Evolutionary conservation across 2,329 filamentous ascomycete species (phyloP).

Genomic region (Herpomyces periplanetae): DNA sequence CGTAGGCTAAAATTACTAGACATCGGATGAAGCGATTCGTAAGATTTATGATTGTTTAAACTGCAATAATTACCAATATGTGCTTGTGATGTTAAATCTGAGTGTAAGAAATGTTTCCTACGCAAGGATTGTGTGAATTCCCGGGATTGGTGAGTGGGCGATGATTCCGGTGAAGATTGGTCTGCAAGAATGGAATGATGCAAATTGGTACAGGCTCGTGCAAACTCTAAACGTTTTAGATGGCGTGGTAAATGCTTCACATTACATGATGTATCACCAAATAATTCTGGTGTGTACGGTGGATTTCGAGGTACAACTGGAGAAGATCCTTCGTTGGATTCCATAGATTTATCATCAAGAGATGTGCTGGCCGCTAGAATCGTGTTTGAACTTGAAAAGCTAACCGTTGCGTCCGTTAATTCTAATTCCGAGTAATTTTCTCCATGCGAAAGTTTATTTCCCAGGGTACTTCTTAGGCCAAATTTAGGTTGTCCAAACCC

Average conservation of each 20-base stretch:
- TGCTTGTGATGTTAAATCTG: conserved; percentile 21
- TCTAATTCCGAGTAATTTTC: too few species aligned
- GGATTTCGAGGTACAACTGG: too few species aligned
- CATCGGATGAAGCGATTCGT: conserved; percentile 17
- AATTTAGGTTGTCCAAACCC: too few species aligned
- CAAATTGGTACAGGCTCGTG: conserved; percentile 58
- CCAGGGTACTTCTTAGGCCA: too few species aligned
- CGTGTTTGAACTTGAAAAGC: too few species aligned
- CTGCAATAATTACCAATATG: conserved; percentile 3
- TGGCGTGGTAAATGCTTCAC: conserved; percentile 48
- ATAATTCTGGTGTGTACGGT: too few species aligned
- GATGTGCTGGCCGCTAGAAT: too few species aligned
- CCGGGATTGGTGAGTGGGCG: conserved; percentile 40
- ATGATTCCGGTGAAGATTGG: conserved; percentile 53
- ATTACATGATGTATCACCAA: too few species aligned
- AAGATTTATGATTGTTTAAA: not conserved
- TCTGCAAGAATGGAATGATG: conserved; percentile 84
- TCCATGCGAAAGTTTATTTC: too few species aligned
- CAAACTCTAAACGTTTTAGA: conserved; percentile 68
- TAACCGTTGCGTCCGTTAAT: too few species aligned
- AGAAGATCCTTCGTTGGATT: too few species aligned
- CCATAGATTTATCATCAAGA: too few species aligned
- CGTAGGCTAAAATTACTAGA: conserved; percentile 18
- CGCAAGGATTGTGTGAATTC: conserved; percentile 18
- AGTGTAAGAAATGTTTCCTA: conserved; percentile 10